A percentile compares a stretch with the other conserved stretches of the same genome.
Evolutionary conservation across 2,329 filamentous ascomycete genomes (phyloP).

Genomic region (Paecilomyces formosus): DNA sequence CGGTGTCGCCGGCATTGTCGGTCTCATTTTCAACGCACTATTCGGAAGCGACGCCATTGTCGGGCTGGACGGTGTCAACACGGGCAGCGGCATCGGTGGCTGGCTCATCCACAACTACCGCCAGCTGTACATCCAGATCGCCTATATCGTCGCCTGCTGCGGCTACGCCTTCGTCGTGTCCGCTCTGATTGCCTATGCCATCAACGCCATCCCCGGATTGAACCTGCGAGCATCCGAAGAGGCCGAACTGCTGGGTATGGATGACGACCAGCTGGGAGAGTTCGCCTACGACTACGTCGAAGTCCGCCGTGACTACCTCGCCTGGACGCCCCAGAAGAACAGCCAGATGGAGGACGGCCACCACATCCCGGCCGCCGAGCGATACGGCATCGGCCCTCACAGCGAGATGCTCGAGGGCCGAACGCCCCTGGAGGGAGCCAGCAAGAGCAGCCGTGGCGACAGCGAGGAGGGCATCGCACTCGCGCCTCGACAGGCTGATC

Average conservation of each 20-base stretch:
- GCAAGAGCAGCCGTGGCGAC: conserved; percentile 22
- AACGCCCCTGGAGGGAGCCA: conserved; percentile 22
- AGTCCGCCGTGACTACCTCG: conserved; percentile 44
- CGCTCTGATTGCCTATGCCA: conserved; percentile 60
- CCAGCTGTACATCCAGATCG: conserved; percentile 64
- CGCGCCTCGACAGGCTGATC: conserved; percentile 23
- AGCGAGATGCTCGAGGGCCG: conserved; percentile 56
- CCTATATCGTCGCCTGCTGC: conserved; percentile 58
- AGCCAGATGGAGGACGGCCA: conserved; percentile 41
- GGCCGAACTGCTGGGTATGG: conserved; percentile 61
- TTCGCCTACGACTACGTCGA: conserved; percentile 48
- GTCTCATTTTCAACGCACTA: conserved; percentile 69
- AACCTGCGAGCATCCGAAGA: conserved; percentile 60
- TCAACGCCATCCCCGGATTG: conserved; percentile 65
- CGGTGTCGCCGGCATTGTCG: conserved; percentile 73
- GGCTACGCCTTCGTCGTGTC: conserved; percentile 61
- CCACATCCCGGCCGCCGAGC: conserved; percentile 49
- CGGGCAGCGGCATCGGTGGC: conserved; percentile 46
- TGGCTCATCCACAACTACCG: conserved; percentile 66
- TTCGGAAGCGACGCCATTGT: conserved; percentile 71
- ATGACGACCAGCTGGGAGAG: conserved; percentile 45
- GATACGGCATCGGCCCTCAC: conserved; percentile 55
- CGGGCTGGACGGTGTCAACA: conserved; percentile 60
- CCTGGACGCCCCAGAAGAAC: conserved; percentile 41
- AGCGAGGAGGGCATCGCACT: conserved; percentile 16